Percentiles rank a stretch among this genome's conserved stretches.
Conservation (phyloP, 1,284 basidiomycete genomes). For the Pterulicium gracile region DNA sequence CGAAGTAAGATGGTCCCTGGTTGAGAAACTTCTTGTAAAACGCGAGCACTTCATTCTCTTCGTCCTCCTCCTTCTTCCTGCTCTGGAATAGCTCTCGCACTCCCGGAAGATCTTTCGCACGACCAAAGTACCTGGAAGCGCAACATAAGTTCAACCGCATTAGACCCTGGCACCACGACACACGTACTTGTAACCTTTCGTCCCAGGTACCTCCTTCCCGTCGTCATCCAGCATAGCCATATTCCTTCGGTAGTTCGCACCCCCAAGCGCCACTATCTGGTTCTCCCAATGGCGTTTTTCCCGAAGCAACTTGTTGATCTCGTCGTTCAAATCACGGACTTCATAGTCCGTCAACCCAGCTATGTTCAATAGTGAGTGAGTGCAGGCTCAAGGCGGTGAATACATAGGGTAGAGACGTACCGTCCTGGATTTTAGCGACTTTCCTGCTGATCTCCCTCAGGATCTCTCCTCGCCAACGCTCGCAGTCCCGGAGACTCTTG, state of each 20-base stretch:
- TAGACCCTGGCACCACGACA: neutral
- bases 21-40: constrained; percentile 87
- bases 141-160: constrained; percentile 4
- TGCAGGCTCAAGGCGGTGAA: constrained; percentile 5
- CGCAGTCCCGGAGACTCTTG: constrained; percentile 87
- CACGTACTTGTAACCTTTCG: constrained; percentile 94
- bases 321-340: constrained; percentile 93
- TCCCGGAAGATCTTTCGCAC: constrained; percentile 93
- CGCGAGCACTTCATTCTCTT: constrained; percentile 67
- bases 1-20: constrained; percentile 85
- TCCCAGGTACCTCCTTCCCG: constrained; percentile 90
- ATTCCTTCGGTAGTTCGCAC: constrained; percentile 91
- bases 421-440: constrained; percentile 95
- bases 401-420: constrained; percentile 34
- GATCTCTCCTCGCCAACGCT: constrained; percentile 93
- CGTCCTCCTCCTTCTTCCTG: constrained; percentile 74
- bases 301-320: constrained; percentile 92
- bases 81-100: constrained; percentile 89
- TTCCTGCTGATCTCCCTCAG: constrained; percentile 91
- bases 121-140: constrained; percentile 79
- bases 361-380: constrained; percentile 21
- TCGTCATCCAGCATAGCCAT: constrained; percentile 89
- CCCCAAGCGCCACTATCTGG: constrained; percentile 90
- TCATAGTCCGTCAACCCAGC: constrained; percentile 94
- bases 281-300: constrained; percentile 98